Conservation (phyloP, 2,329 filamentous ascomycete species). For the Bipolaris cookei region DNA sequence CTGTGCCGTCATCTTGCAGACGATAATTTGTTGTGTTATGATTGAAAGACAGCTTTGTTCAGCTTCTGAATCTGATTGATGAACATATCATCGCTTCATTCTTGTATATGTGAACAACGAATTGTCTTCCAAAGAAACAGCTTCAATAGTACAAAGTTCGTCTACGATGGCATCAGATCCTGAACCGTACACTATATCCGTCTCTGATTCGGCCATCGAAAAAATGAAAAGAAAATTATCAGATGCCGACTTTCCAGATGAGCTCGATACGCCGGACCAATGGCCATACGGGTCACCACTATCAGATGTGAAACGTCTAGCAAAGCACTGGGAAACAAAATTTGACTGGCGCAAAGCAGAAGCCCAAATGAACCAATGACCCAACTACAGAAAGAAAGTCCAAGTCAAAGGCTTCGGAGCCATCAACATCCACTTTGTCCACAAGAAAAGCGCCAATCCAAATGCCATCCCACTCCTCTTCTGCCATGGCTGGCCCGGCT, state of each 20-base stretch:
- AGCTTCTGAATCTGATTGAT: background rate
- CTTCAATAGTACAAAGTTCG: background rate
- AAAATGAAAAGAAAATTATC: constrained; percentile 64
- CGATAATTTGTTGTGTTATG: background rate
- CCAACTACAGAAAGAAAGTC: constrained; percentile 64
- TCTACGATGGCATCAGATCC: constrained; percentile 18
- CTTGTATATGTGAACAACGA: background rate
- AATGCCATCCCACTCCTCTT: constrained; percentile 70
- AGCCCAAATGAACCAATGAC: constrained; percentile 63
- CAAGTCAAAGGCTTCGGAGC: constrained; percentile 64
- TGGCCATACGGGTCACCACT: constrained; percentile 68
- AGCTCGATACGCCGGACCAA: constrained; percentile 52
- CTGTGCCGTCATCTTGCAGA: background rate
- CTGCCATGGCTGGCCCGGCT: constrained; percentile 74
- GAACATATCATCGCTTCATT: background rate
- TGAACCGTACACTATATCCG: constrained; percentile 36
- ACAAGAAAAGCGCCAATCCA: constrained; percentile 59
- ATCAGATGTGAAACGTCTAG: constrained; percentile 64
- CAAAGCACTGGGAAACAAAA: constrained; percentile 61
- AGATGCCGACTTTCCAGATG: constrained; percentile 62
- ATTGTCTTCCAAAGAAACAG: background rate
- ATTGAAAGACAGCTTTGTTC: background rate
- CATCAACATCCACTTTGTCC: constrained; percentile 69
- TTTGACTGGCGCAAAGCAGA: constrained; percentile 70
- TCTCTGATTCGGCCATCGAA: constrained; percentile 55